Conservation (phyloP, 768 basidiomycete genomes). For the Leccinum variicolor region DNA sequence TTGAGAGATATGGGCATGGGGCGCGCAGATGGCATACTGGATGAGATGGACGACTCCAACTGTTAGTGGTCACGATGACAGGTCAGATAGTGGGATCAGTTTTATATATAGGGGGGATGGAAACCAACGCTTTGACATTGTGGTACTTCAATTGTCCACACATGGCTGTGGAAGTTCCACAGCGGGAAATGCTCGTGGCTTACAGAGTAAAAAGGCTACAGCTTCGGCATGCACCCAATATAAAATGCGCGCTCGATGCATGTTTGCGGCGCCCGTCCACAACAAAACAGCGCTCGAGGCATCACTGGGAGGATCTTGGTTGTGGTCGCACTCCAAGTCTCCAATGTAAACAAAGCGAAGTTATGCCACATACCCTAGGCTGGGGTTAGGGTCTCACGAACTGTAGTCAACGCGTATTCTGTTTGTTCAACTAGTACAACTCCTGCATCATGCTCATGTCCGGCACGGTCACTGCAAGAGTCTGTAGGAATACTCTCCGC, state of each 20-base stretch:
- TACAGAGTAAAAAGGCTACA: conserved; percentile 10
- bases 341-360: too few species aligned
- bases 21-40: conserved; percentile 10
- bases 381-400: conserved; percentile 16
- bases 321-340: background rate
- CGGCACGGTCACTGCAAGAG: background rate
- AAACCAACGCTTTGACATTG: conserved; percentile 25
- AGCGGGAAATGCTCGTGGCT: conserved; percentile 11
- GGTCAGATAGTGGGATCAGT: background rate
- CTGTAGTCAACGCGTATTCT: background rate
- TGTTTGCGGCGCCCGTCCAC: background rate
- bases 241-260: background rate
- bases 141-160: conserved; percentile 18
- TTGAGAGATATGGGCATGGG: conserved; percentile 3
- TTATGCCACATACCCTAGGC: conserved; percentile 6
- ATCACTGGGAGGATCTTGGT: background rate
- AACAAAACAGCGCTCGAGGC: background rate
- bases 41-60: background rate
- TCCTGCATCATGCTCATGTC: background rate
- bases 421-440: background rate
- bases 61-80: conserved; percentile 2
- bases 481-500: background rate
- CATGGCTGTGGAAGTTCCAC: conserved; percentile 17
- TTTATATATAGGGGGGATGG: conserved; percentile 18
- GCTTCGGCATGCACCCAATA: background rate